Evolutionary conservation across 73 alveolate genomes (phyloP).

Genomic region (Paramecium biaurelia): DNA sequence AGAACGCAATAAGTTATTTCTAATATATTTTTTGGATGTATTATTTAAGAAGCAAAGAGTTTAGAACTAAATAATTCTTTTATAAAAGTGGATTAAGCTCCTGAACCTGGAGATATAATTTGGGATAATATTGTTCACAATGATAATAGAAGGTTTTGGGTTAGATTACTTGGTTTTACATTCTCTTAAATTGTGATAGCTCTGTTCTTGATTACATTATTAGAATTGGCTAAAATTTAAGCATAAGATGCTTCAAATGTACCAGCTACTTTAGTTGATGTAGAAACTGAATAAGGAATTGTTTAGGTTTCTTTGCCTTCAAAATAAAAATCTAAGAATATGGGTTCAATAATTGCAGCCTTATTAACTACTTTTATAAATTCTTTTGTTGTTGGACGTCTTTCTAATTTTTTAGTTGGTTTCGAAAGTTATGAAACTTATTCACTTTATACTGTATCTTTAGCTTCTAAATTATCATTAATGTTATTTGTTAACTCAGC

Average conservation of each 20-base stretch:
- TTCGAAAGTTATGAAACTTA: slow-evolving; percentile 53
- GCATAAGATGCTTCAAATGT: neutral
- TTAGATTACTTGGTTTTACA: slow-evolving; percentile 28
- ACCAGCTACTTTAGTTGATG: neutral
- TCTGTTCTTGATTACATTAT: neutral
- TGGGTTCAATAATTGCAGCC: slow-evolving; percentile 10
- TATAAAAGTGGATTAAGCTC: slow-evolving; percentile 62
- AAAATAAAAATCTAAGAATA: neutral
- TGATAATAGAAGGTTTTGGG: slow-evolving; percentile 3
- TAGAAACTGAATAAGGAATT: neutral
- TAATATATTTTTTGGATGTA: slow-evolving; percentile 27
- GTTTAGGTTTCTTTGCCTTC: neutral
- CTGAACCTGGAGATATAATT: slow-evolving; percentile 69
- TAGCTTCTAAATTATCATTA: slow-evolving; percentile 49
- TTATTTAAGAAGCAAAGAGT: neutral
- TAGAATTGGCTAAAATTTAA: slow-evolving; percentile 3
- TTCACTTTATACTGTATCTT: slow-evolving; percentile 45
- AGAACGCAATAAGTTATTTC: neutral
- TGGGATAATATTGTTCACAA: slow-evolving; percentile 44
- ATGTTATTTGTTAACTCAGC: slow-evolving; percentile 60
- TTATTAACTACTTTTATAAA: slow-evolving; percentile 52
- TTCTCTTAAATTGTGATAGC: slow-evolving; percentile 13
- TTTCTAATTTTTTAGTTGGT: slow-evolving; percentile 16
- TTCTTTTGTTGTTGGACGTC: slow-evolving; percentile 18
- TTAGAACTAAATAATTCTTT: neutral